Evolutionary conservation across 1,284 basidiomycete species (phyloP).

Genomic region (Macrocybe sp.): DNA sequence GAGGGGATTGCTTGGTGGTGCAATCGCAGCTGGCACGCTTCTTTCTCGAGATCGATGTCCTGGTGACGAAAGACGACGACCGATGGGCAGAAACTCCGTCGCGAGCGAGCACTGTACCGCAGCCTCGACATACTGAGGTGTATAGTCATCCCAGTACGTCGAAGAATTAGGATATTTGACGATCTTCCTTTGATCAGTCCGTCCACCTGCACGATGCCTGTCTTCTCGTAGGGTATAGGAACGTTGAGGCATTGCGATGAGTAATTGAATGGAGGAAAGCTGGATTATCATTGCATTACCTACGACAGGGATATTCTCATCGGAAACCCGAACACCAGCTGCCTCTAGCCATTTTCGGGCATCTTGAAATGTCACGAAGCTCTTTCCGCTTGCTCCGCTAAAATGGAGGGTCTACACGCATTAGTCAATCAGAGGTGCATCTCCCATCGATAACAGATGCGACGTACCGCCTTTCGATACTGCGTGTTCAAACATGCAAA

Average conservation of each 20-base stretch:
- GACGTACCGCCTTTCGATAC: slow-evolving; percentile 5
- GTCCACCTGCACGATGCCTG: too few relatives aligned
- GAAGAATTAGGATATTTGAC: slow-evolving; percentile 9
- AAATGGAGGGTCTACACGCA: slow-evolving; percentile 5
- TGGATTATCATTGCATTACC: too few relatives aligned
- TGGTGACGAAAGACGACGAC: background rate
- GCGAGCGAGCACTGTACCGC: slow-evolving; percentile 7
- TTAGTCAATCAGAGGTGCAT: too few relatives aligned
- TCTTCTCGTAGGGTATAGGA: too few relatives aligned
- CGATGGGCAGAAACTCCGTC: background rate
- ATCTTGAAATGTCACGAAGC: slow-evolving; percentile 28
- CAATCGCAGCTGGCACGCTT: background rate
- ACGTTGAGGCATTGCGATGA: too few relatives aligned
- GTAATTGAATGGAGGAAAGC: too few relatives aligned
- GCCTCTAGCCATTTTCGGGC: slow-evolving; percentile 32
- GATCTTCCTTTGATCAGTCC: too few relatives aligned
- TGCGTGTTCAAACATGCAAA: background rate
- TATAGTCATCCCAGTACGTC: slow-evolving; percentile 11
- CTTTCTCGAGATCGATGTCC: background rate
- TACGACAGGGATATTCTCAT: too few relatives aligned
- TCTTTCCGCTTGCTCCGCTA: slow-evolving; percentile 33
- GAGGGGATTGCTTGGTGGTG: background rate
- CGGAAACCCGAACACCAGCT: background rate
- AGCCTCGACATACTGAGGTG: slow-evolving; percentile 7
- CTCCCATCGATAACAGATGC: background rate